These are phyloP conservation scores for Fusarium avenaceum DNA, from an alignment of 2,329 filamentous ascomycete species.

Conservation along the genomic window DNA sequence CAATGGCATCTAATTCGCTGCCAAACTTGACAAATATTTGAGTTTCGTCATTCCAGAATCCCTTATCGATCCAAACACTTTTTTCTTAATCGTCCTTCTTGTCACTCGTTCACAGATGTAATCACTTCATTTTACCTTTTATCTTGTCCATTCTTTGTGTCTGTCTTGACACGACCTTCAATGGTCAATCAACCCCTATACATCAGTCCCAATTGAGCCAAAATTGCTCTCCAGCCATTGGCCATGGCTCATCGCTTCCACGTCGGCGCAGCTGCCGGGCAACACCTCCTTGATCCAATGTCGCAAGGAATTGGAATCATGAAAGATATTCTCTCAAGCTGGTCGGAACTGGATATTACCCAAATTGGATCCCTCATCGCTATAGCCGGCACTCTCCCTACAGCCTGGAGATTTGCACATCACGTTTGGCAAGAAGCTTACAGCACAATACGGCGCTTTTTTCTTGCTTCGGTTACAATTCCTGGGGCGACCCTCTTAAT, in stretches of 20 bases:
- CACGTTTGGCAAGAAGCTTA: constrained; percentile 56
- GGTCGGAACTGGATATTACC: constrained; percentile 62
- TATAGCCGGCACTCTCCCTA: constrained; percentile 58
- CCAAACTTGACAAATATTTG: constrained; percentile 28
- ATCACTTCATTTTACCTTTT: constrained; percentile 11
- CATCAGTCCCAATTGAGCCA: constrained; percentile 14
- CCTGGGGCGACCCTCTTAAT: constrained; percentile 62
- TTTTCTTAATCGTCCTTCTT: constrained; percentile 22
- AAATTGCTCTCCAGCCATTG: constrained; percentile 1
- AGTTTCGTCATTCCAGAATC: not conserved
- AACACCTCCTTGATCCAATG: constrained; percentile 50
- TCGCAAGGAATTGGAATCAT: constrained; percentile 53
- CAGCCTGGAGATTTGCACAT: constrained; percentile 56
- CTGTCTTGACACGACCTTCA: not conserved
- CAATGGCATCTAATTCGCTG: not conserved
- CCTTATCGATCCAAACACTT: constrained; percentile 7
- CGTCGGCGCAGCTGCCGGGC: constrained; percentile 32
- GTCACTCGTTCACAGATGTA: constrained; percentile 42
- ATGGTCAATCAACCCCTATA: constrained; percentile 22
- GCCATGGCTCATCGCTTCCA: constrained; percentile 46
- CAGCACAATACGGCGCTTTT: constrained; percentile 58
- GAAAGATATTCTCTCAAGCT: constrained; percentile 55
- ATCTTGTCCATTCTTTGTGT: not conserved
- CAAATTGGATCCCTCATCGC: constrained; percentile 61
- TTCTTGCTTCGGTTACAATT: constrained; percentile 60